These are phyloP conservation scores for Suillus occidentalis DNA, from an alignment of 768 basidiomycete species.

Conservation along the genomic window DNA sequence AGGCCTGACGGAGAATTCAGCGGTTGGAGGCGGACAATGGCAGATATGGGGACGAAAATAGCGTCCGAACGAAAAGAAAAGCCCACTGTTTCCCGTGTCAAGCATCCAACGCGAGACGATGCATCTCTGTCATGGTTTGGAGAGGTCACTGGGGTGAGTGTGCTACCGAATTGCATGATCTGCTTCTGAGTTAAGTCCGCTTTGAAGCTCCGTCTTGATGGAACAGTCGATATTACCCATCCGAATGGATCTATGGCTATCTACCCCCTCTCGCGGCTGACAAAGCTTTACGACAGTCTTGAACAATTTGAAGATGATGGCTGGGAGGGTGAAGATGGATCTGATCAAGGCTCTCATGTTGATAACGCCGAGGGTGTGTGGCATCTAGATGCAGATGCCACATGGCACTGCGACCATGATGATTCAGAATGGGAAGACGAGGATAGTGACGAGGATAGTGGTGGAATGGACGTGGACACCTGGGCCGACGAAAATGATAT, in stretches of 20 bases:
- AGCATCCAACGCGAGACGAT: conserved; percentile 41
- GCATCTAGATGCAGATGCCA: conserved; percentile 42
- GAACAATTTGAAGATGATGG: conserved; percentile 76
- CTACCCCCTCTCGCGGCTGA: conserved; percentile 68
- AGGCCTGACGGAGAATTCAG: conserved; percentile 48
- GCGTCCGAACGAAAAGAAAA: conserved; percentile 47
- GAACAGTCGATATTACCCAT: conserved; percentile 70
- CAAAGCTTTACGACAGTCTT: conserved; percentile 75
- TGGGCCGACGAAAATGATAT: conserved; percentile 28
- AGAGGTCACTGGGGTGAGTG: conserved; percentile 73
- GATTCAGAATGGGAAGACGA: conserved; percentile 32
- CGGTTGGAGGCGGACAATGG: conserved; percentile 75
- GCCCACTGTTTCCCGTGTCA: conserved; percentile 41
- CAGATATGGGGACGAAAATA: conserved; percentile 59
- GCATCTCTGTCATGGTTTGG: conserved; percentile 74
- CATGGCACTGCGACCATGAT: conserved; percentile 31
- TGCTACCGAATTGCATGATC: conserved; percentile 9
- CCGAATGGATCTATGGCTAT: conserved; percentile 50
- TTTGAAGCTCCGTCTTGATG: conserved; percentile 68
- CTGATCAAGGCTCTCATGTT: conserved; percentile 38
- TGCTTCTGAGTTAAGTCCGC: conserved; percentile 11
- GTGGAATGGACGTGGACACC: conserved; percentile 37
- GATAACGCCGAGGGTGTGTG: conserved; percentile 43
- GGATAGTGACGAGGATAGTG: conserved; percentile 32
- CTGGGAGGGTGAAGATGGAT: conserved; percentile 49